Percentiles rank a stretch among this genome's conserved stretches.
These are phyloP conservation scores for Phascolomyces articulosus DNA, from an alignment of 371 early-diverging fungal genomes.

Conservation along the genomic window DNA sequence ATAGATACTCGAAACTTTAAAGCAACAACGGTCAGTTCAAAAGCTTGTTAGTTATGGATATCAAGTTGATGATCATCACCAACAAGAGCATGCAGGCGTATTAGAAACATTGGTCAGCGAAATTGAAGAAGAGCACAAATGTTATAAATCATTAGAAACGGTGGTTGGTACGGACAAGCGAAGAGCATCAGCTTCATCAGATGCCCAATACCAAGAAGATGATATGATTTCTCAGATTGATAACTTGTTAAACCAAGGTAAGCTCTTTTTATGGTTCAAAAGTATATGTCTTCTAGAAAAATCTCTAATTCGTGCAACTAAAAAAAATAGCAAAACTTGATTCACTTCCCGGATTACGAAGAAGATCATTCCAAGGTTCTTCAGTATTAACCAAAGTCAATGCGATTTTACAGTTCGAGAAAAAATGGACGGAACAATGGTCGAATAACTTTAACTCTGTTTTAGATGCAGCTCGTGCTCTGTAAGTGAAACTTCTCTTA, in stretches of 20 bases:
- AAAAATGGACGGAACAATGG: constrained; percentile 11
- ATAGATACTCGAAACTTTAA: background rate
- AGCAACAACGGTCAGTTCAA: constrained; percentile 4
- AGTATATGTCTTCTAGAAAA: too few species aligned
- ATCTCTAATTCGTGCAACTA: too few species aligned
- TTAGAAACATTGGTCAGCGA: background rate
- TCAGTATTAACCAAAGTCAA: constrained; percentile 14
- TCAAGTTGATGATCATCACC: background rate
- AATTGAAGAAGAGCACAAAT: background rate
- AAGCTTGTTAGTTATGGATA: constrained; percentile 8
- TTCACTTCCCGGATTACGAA: background rate
- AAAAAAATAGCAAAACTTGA: background rate
- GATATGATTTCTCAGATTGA: constrained; percentile 4
- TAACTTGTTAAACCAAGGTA: background rate
- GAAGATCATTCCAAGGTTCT: constrained; percentile 2
- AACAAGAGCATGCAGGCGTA: background rate
- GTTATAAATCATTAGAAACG: background rate
- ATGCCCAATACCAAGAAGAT: constrained; percentile 2
- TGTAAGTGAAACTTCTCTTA: constrained; percentile 9
- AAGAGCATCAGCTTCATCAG: background rate
- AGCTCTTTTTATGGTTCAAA: background rate
- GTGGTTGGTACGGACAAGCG: background rate
- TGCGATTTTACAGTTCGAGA: constrained; percentile 7
- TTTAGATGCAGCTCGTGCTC: constrained; percentile 7
- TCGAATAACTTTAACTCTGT: constrained; percentile 3